Percentiles rank a stretch among this genome's conserved stretches.
Conservation (phyloP, 257 asterid genomes). For the Solanum sparsipilum region DNA sequence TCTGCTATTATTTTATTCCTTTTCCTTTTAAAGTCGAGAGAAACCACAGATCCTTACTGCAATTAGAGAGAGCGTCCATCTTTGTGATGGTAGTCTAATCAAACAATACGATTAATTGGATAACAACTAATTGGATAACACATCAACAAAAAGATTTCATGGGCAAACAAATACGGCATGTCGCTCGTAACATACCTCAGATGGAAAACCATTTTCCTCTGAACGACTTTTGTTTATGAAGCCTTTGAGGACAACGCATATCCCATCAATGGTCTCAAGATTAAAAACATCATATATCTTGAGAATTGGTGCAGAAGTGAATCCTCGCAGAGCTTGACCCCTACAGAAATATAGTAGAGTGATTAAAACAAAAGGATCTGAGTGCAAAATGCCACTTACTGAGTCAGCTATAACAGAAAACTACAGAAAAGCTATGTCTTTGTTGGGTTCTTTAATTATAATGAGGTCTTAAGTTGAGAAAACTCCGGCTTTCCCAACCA, state of each 20-base stretch:
- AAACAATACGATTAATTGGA: neutral
- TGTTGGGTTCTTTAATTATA: neutral
- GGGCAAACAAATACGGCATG: neutral
- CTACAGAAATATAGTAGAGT: neutral
- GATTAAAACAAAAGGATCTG: neutral
- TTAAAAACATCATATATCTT: slow-evolving; percentile 40
- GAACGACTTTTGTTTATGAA: slow-evolving; percentile 53
- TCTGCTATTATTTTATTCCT: neutral
- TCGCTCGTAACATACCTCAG: slow-evolving; percentile 35
- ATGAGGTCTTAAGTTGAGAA: neutral
- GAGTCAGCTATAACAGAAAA: neutral
- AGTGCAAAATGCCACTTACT: neutral
- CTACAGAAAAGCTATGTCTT: neutral
- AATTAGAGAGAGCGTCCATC: neutral
- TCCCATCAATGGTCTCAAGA: slow-evolving; percentile 65
- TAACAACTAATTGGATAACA: neutral
- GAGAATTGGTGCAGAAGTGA: slow-evolving; percentile 62
- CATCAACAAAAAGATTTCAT: neutral
- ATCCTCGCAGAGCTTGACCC: slow-evolving; percentile 28
- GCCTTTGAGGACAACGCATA: slow-evolving; percentile 41
- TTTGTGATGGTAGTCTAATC: neutral
- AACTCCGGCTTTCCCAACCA: neutral
- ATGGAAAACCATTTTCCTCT: slow-evolving; percentile 54
- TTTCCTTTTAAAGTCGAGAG: neutral
- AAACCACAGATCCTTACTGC: neutral